These are phyloP conservation scores for Pestalotiopsis sp. DNA, from an alignment of 2,329 filamentous ascomycete genomes.

Conservation along the genomic window DNA sequence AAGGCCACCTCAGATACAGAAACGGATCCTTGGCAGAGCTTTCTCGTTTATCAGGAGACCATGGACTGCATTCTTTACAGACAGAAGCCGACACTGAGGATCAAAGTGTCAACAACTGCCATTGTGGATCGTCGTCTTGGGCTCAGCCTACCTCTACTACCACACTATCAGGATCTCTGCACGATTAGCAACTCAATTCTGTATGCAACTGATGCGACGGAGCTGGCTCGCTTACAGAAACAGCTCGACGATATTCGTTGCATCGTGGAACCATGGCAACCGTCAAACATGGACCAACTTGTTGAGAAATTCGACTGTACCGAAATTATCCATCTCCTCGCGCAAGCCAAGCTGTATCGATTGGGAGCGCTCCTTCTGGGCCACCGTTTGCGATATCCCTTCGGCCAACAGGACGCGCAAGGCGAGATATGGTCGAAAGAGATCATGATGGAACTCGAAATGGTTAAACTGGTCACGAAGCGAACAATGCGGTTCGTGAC, in stretches of 20 bases:
- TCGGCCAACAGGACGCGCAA: slow-evolving; percentile 26
- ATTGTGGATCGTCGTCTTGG: slow-evolving; percentile 26
- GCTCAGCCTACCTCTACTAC: slow-evolving; percentile 28
- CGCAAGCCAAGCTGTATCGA: slow-evolving; percentile 31
- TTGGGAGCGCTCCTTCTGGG: slow-evolving; percentile 27
- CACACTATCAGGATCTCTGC: slow-evolving; percentile 31
- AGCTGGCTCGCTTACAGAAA: slow-evolving; percentile 20
- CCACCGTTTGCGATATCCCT: slow-evolving; percentile 26
- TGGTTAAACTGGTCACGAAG: slow-evolving; percentile 23
- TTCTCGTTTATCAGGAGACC: slow-evolving; percentile 27
- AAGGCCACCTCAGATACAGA: slow-evolving; percentile 17
- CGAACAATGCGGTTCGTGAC: slow-evolving; percentile 27
- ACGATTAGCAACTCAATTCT: slow-evolving; percentile 26
- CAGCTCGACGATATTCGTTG: slow-evolving; percentile 23
- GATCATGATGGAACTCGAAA: slow-evolving; percentile 28
- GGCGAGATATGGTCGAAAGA: slow-evolving; percentile 31
- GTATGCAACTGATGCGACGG: slow-evolving; percentile 17
- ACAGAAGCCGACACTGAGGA: slow-evolving; percentile 23
- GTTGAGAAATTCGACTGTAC: slow-evolving; percentile 22
- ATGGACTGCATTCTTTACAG: slow-evolving; percentile 30
- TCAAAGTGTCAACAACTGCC: slow-evolving; percentile 14
- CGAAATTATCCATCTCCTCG: slow-evolving; percentile 29
- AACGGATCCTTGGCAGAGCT: slow-evolving; percentile 22
- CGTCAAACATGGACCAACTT: slow-evolving; percentile 22
- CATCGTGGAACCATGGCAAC: slow-evolving; percentile 28